A percentile compares a stretch with the other conserved stretches of the same genome.
phyloP scores from a whole-genome alignment of 177 flowering plant species.

The Tripterygium wilfordii region DNA sequence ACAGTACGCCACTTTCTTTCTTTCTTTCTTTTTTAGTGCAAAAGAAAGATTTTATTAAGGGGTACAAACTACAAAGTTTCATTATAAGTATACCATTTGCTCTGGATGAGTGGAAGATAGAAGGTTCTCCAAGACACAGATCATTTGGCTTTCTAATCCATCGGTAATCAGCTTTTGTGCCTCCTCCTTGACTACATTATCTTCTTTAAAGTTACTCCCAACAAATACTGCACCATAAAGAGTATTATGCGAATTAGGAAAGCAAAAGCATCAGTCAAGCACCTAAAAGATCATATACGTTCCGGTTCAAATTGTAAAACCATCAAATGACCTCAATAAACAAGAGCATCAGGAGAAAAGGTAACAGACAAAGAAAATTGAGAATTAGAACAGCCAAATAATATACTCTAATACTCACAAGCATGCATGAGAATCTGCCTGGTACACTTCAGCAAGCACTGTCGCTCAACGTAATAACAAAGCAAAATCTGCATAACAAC shows the following conservation, averaged over 20 bases:
- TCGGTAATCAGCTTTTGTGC: slow-evolving; percentile 54
- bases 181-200: slow-evolving; percentile 32
- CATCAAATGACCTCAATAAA: background rate
- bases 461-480: slow-evolving; percentile 80
- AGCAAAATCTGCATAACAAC: slow-evolving; percentile 47
- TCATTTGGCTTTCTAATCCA: slow-evolving; percentile 63
- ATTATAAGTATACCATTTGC: slow-evolving; percentile 69
- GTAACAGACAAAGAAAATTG: background rate
- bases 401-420: no score
- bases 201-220: slow-evolving; percentile 36
- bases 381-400: slow-evolving; percentile 3
- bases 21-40: no score
- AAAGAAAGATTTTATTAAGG: no score
- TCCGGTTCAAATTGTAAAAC: background rate
- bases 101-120: slow-evolving; percentile 57
- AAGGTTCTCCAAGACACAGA: slow-evolving; percentile 44
- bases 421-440: slow-evolving; percentile 65
- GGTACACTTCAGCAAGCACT: slow-evolving; percentile 92
- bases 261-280: background rate
- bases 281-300: no score
- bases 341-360: background rate
- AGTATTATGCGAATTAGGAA: background rate
- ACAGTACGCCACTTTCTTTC: no score
- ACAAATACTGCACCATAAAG: slow-evolving; percentile 45
- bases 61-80: no score